Evolutionary conservation across 225 moss, liverwort and hornwort species (phyloP), one percentile per base, ranked within the genome.

Genomic region (Physcomitrellopsis africana): DNA sequence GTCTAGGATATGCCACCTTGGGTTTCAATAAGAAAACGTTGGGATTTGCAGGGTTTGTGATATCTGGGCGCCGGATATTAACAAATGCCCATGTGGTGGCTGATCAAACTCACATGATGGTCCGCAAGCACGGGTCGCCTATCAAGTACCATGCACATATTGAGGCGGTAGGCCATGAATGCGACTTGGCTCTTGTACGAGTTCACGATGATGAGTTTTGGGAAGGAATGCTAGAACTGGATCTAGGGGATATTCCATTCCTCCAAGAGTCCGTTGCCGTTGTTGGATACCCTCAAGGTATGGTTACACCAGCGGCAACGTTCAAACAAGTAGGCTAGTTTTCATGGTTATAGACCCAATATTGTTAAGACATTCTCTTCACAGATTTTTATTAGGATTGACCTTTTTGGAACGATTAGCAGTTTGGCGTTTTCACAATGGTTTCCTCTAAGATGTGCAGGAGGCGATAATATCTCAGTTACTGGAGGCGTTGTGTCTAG

Each of bases 201-300:
- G 86, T 96, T 58, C 75, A 81, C 15, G 86, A 94, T 66, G 90
- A 94, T 65, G 94, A 91, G 27, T 96, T 96, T 76, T 96, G 96
- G 96, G 86, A 90, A 66, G 94, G 94, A 75, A 94, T 96, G 94
- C 82, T 87, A 58, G 86, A 90, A 22, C 94, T 96, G 61, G 84
- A 90, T 70, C 77, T 96, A 42, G 96, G 96, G 56, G 96, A 96
- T 48, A 91, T 96, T 54, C 96, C 96, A 11, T 94, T 89, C 72
- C 92, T 96, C 11, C 96, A 96, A 72, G 96, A 96, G 72, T 93
- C 94, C 20, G 96, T 94, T 22, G 94, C 96, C 46, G 96, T 96
- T 49, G 96, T 96, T 64, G 96, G 96, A 53, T 96, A 96, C 45
- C 94, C 96, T 84, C 96, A 96, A 94, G 96, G 96, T 96, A 78